These are phyloP conservation scores for Ceratopteris richardii DNA, from an alignment of 75 land plant genomes.

Conservation along the genomic window DNA sequence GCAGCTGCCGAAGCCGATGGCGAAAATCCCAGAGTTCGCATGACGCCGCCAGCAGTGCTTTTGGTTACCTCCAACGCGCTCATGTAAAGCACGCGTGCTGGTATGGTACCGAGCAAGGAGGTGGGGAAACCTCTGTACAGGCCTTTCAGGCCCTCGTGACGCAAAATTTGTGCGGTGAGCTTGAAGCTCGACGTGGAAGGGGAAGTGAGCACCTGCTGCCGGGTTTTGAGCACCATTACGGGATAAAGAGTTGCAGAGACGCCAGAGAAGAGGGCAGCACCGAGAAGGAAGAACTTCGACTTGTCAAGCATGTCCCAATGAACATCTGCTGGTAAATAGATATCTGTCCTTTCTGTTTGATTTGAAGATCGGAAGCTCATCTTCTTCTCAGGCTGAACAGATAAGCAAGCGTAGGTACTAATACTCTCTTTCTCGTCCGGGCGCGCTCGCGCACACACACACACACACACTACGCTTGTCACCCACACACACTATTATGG, in stretches of 20 bases:
- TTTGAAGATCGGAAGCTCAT: no score
- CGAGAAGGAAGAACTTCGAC: conserved; percentile 78
- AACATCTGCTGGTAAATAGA: conserved; percentile 81
- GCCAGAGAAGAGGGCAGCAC: conserved; percentile 88
- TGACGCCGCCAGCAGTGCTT: conserved; percentile 47
- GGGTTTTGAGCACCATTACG: conserved; percentile 63
- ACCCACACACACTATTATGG: no score
- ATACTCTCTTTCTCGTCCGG: no score
- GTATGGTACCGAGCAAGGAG: conserved; percentile 83
- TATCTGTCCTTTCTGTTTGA: conserved; percentile 12
- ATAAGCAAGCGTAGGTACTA: no score
- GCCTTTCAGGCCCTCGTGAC: conserved; percentile 60
- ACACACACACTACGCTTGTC: no score
- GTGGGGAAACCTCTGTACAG: conserved; percentile 85
- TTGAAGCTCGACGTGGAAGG: conserved; percentile 27
- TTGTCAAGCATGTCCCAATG: conserved; percentile 96
- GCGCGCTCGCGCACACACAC: no score
- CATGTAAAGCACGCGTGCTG: conserved; percentile 90
- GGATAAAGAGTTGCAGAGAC: conserved; percentile 88
- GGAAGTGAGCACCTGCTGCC: conserved; percentile 53
- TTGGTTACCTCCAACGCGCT: conserved; percentile 83
- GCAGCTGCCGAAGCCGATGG: conserved; percentile 63
- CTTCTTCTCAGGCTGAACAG: no score
- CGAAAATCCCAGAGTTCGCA: conserved; percentile 37
- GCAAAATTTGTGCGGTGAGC: conserved; percentile 38